Evolutionary conservation across 2,329 filamentous ascomycete species (phyloP).

Genomic region (Phialophora macrospora): DNA sequence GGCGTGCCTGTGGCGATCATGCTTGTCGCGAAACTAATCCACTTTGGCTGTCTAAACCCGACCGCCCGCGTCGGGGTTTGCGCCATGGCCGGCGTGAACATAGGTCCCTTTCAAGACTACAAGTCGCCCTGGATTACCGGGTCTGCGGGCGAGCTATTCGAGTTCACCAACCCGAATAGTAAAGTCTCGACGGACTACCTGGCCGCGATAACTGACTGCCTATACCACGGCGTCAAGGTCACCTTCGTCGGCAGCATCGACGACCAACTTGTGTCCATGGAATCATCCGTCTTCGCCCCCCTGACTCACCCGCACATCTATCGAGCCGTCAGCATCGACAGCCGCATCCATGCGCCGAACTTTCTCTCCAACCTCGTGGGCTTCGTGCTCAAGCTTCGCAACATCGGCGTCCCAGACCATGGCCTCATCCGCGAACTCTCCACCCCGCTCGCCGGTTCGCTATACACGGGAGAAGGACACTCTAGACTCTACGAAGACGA

Average conservation of each 20-base stretch:
- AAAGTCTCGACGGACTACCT: constrained; percentile 82
- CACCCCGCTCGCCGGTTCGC: constrained; percentile 81
- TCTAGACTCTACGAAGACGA: constrained; percentile 90
- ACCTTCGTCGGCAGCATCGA: constrained; percentile 94
- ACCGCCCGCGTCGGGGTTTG: constrained; percentile 82
- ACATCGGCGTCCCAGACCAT: constrained; percentile 90
- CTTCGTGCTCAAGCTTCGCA: constrained; percentile 90
- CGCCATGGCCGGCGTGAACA: constrained; percentile 85
- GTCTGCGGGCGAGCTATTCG: constrained; percentile 90
- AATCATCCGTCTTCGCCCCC: constrained; percentile 87
- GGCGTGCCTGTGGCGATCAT: constrained; percentile 93
- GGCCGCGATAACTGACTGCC: constrained; percentile 71
- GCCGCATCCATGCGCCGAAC: constrained; percentile 86
- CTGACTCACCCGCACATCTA: constrained; percentile 91
- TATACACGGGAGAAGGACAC: constrained; percentile 92
- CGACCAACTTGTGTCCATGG: constrained; percentile 91
- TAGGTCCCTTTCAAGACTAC: constrained; percentile 91
- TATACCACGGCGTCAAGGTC: constrained; percentile 80
- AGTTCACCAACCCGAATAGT: constrained; percentile 83
- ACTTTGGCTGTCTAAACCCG: constrained; percentile 73
- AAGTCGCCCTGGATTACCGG: constrained; percentile 87
- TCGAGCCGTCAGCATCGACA: constrained; percentile 93
- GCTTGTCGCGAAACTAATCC: constrained; percentile 88
- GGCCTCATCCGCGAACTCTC: constrained; percentile 90
- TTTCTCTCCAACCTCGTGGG: constrained; percentile 93